Conservation (phyloP, 805 yeast species). For the Pichia cephalocereana region DNA sequence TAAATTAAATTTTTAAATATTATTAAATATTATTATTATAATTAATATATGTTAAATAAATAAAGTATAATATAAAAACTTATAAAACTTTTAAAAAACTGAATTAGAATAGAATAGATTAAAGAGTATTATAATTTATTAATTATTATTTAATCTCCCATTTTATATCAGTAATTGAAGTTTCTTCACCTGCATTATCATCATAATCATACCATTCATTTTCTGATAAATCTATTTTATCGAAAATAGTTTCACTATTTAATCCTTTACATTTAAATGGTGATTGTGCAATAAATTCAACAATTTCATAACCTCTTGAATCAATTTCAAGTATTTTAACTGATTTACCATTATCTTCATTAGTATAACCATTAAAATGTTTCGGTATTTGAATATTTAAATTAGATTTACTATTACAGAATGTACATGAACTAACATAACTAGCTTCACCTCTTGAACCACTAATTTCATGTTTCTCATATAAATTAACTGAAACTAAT, state of each 20-base stretch:
- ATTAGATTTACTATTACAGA: constrained; percentile 20
- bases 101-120: too few species aligned
- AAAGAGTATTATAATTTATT: constrained; percentile 1
- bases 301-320: constrained; percentile 74
- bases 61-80: background rate
- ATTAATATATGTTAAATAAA: constrained; percentile 8
- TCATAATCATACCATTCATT: constrained; percentile 95
- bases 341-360: constrained; percentile 34
- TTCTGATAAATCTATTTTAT: constrained; percentile 54
- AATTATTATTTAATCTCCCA: constrained; percentile 51
- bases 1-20: constrained; percentile 15
- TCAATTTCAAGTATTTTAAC: constrained; percentile 60
- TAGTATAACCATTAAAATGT: constrained; percentile 21
- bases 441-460: constrained; percentile 80
- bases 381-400: constrained; percentile 19
- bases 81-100: background rate
- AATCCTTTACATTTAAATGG: constrained; percentile 43
- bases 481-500: constrained; percentile 55
- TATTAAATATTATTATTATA: constrained; percentile 6
- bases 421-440: constrained; percentile 48
- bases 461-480: constrained; percentile 53
- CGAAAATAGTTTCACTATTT: constrained; percentile 25
- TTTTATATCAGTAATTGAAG: constrained; percentile 61
- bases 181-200: constrained; percentile 73
- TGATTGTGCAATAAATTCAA: constrained; percentile 60